Evolutionary conservation across 2,329 filamentous ascomycete genomes (phyloP), one percentile per base, ranked within the genome.

Genomic region (Pseudocercospora fuligena): DNA sequence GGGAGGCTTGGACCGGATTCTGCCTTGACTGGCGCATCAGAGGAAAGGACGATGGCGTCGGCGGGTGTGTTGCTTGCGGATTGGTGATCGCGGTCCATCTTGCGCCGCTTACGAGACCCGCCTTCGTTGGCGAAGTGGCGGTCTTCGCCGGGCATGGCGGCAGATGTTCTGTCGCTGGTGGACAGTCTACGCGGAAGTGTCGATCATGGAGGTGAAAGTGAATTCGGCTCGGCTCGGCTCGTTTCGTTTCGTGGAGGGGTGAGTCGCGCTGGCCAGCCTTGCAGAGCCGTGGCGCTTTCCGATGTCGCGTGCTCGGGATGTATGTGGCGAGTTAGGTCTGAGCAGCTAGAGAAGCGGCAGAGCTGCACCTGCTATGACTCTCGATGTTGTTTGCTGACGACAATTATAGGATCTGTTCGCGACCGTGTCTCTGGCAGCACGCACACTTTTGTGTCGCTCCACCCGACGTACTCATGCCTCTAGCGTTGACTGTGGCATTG

Each of bases 101-200:
- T 72, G 65, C 70, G 64, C 53, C 71, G 67, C 64, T 73, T 73
- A 49, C 71, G 71, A 57, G 71, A 69, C 43, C 68, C 66, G 57
- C 70, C 69, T 21, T 72, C 70, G 3, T 65, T 62, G 16, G 61
- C 66, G 16, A 61, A 53, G 40, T 66, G 64, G 36, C 61, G 53
- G 43, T 63, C 66, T 60, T 70, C 67, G 66, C 58, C 59, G 21
- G 66, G 62, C 65, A 64, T 72, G 19, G 47, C 56, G 19, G 47
- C 56, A 61, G 25, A 43, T 14, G 29, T 23, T 40, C 56, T 36
- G 56, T 58, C n/a, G 31, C 56, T 3, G 19, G 8, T 12, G 19
- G 56, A 36, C 29, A 25, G 31, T 43, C 12, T 21, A 58, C 9
- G 29, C 27, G 56, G 29, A 36, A 31, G 56, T 25, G 19, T 43